phyloP scores from a whole-genome alignment of 2,329 filamentous ascomycete genomes.

The Spiromastix sp. region DNA sequence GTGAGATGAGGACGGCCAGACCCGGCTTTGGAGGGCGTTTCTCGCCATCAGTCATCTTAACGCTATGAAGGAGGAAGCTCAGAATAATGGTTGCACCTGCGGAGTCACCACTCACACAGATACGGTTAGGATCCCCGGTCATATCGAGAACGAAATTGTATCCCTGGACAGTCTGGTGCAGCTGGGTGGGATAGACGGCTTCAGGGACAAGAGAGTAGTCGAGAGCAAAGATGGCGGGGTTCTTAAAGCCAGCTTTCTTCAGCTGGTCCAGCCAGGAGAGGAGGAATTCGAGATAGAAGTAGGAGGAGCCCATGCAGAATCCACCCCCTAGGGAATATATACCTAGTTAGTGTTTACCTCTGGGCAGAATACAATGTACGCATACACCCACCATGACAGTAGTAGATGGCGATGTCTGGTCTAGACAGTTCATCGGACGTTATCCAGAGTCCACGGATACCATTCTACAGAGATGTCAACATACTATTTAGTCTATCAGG shows the following conservation, averaged over 20 bases:
- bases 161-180: slow-evolving; percentile 54
- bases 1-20: slow-evolving; percentile 65
- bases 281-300: slow-evolving; percentile 80
- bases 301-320: slow-evolving; percentile 70
- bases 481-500: background rate
- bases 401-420: slow-evolving; percentile 72
- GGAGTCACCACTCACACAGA: slow-evolving; percentile 69
- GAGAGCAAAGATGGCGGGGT: slow-evolving; percentile 68
- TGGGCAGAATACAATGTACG: background rate
- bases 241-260: slow-evolving; percentile 53
- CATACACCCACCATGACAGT: slow-evolving; percentile 66
- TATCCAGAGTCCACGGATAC: slow-evolving; percentile 60
- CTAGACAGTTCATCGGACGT: slow-evolving; percentile 47
- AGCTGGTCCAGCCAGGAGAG: slow-evolving; percentile 61
- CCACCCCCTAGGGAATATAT: slow-evolving; percentile 51
- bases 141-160: slow-evolving; percentile 59
- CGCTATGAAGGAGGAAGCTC: slow-evolving; percentile 54
- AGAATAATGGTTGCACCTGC: slow-evolving; percentile 67
- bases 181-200: slow-evolving; percentile 53
- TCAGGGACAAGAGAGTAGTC: slow-evolving; percentile 76
- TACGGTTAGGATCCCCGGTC: slow-evolving; percentile 45
- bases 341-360: slow-evolving; percentile 9
- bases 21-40: slow-evolving; percentile 36
- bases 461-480: slow-evolving; percentile 23
- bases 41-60: slow-evolving; percentile 35